Evolutionary conservation across 768 basidiomycete species (phyloP).

Genomic region (Boletus huronensis): DNA sequence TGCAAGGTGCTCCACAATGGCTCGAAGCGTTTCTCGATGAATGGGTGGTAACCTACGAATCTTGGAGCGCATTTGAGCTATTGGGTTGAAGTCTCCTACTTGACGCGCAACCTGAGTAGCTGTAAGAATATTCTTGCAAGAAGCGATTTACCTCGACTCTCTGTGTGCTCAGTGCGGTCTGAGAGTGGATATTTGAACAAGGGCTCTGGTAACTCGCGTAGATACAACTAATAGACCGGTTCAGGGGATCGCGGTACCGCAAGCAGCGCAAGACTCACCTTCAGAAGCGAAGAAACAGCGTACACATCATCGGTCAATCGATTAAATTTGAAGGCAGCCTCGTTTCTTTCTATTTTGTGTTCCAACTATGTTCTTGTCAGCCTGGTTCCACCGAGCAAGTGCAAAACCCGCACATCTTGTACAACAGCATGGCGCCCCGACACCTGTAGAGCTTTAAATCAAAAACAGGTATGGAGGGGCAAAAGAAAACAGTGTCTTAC

Average conservation of each 20-base stretch:
- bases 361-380: conserved; percentile 52
- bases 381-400: not conserved
- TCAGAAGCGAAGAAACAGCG: conserved; percentile 79
- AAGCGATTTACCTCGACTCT: conserved; percentile 57
- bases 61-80: conserved; percentile 80
- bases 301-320: conserved; percentile 72
- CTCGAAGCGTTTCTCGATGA: conserved; percentile 81
- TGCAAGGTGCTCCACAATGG: conserved; percentile 78
- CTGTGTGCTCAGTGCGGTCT: conserved; percentile 79
- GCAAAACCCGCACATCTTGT: conserved; percentile 56
- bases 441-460: conserved; percentile 43
- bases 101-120: conserved; percentile 1
- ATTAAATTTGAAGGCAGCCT: conserved; percentile 69
- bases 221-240: conserved; percentile 52
- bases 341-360: conserved; percentile 84
- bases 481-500: conserved; percentile 37
- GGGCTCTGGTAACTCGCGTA: conserved; percentile 87
- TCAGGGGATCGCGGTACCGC: conserved; percentile 1
- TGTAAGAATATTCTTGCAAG: not conserved
- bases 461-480: not conserved
- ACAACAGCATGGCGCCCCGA: conserved; percentile 84
- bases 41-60: conserved; percentile 79
- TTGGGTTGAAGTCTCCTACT: conserved; percentile 68
- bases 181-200: conserved; percentile 77
- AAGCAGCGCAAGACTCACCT: conserved; percentile 43